Evolutionary conservation across 495 filamentous ascomycete species (phyloP), one percentile per base, ranked within the genome.

Genomic region (Lophiostoma macrostomum): DNA sequence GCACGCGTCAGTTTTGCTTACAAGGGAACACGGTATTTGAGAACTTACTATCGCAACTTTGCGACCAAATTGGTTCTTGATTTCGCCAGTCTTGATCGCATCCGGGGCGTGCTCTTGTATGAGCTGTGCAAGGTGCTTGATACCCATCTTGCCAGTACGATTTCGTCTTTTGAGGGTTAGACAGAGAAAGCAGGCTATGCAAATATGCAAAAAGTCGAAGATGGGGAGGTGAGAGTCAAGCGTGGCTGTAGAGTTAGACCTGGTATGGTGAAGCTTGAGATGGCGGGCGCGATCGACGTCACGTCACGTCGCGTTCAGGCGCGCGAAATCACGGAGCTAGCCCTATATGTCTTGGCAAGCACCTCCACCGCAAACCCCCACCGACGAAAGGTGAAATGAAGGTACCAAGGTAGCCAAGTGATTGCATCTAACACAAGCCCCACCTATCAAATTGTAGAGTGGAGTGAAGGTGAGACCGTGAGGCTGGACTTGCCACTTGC

Each of bases 61-160:
- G 60, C 93, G 84, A 58, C 93, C 93, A 62, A 98, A 98, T 36
- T 97, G 94, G 52, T 89, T 91, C 72, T 97, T 98, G 73, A 98
- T 97, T 58, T 98, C 94, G 43, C 93, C 90, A 50, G 86, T 81
- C 69, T 95, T 95, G 75, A 96, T 80, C n/a, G 93, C 87, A 74
- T 90, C 87, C 20, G 91, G 89, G 50, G 86, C 86, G 70, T 96
- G 85, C 54, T 97, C 93, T 50, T 85, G 83, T 72, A 98, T 90
- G 64, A 98, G 80, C 55, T 84, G 80, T 71, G 82, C 90, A 25
- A 96, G 84, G 38, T 80, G 73, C 73, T 95, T 96, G 63, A 96
- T 96, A 76, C 91, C 91, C 91, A 96, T 96, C 13, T 66, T 80
- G 47, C 19, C 45, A 7, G 43, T 19, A n/a, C n/a, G n/a, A n/a